These are phyloP conservation scores for Firmiana major DNA, from an alignment of 345 rosid species.

Conservation along the genomic window DNA sequence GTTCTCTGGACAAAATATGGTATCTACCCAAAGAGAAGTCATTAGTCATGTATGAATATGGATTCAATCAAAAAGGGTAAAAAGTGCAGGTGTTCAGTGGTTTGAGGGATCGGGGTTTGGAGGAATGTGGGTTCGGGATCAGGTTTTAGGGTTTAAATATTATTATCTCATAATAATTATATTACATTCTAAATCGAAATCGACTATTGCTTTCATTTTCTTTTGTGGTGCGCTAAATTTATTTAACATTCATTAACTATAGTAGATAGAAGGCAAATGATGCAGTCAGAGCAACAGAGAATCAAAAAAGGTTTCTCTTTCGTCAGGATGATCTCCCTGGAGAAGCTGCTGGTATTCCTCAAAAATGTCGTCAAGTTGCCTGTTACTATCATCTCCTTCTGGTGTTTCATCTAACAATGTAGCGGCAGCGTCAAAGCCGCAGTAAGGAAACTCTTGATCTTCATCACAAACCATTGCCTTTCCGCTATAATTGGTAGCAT, in stretches of 20 bases:
- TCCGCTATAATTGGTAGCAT: background rate
- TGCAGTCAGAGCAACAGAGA: background rate
- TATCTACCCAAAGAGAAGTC: too few relatives aligned
- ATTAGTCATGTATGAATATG: too few relatives aligned
- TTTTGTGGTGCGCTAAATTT: background rate
- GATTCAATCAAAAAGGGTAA: too few relatives aligned
- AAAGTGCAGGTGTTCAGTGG: too few relatives aligned
- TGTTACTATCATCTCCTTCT: background rate
- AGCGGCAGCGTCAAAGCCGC: background rate
- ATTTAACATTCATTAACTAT: background rate
- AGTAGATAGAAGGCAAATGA: background rate
- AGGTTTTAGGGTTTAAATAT: too few relatives aligned
- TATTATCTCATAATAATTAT: too few relatives aligned
- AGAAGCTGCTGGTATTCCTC: background rate
- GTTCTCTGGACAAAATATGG: too few relatives aligned
- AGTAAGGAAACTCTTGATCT: background rate
- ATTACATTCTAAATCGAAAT: too few relatives aligned
- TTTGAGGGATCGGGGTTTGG: too few relatives aligned
- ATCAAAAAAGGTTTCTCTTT: background rate
- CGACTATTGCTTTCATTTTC: too few relatives aligned
- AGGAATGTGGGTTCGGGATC: too few relatives aligned
- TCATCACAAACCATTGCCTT: background rate
- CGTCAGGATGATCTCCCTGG: background rate
- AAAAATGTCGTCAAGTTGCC: background rate
- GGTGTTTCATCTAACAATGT: background rate